Evolutionary conservation across 768 basidiomycete species (phyloP).

Genomic region (Serpula lacrymans): DNA sequence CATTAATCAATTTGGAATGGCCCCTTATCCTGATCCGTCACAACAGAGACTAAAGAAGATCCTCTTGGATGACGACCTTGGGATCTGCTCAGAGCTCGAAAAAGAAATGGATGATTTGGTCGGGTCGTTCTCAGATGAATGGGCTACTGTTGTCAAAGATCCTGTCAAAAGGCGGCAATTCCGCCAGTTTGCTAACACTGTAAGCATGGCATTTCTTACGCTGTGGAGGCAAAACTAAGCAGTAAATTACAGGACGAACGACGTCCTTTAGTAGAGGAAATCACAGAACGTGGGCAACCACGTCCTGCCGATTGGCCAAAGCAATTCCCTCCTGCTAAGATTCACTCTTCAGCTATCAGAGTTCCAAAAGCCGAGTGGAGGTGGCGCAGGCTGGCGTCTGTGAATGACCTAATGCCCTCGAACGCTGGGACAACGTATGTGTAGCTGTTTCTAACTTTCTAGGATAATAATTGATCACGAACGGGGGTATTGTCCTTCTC

Average conservation of each 20-base stretch:
- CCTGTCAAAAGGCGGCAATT: slow-evolving; percentile 47
- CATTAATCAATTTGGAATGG: background rate
- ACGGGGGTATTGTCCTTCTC: background rate
- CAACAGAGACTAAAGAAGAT: slow-evolving; percentile 56
- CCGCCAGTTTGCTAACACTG: slow-evolving; percentile 66
- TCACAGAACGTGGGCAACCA: slow-evolving; percentile 58
- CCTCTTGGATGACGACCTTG: slow-evolving; percentile 66
- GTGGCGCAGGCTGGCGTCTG: slow-evolving; percentile 50
- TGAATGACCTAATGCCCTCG: slow-evolving; percentile 46
- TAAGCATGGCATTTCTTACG: slow-evolving; percentile 11
- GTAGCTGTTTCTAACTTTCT: background rate
- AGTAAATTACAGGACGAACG: slow-evolving; percentile 36
- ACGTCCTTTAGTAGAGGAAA: slow-evolving; percentile 42
- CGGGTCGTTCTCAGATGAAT: slow-evolving; percentile 65
- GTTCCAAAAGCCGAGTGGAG: slow-evolving; percentile 51
- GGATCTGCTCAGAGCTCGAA: slow-evolving; percentile 69
- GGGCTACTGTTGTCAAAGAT: slow-evolving; percentile 60
- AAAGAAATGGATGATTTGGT: slow-evolving; percentile 63
- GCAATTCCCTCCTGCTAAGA: slow-evolving; percentile 44
- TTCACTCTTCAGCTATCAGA: slow-evolving; percentile 34
- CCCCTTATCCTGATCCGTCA: background rate
- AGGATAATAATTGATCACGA: background rate
- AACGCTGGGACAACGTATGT: slow-evolving; percentile 45
- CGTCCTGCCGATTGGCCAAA: slow-evolving; percentile 72
- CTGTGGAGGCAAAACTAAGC: background rate